These are phyloP conservation scores for Speleostelium caveatum DNA, from an alignment of 78 protist species.

Conservation along the genomic window DNA sequence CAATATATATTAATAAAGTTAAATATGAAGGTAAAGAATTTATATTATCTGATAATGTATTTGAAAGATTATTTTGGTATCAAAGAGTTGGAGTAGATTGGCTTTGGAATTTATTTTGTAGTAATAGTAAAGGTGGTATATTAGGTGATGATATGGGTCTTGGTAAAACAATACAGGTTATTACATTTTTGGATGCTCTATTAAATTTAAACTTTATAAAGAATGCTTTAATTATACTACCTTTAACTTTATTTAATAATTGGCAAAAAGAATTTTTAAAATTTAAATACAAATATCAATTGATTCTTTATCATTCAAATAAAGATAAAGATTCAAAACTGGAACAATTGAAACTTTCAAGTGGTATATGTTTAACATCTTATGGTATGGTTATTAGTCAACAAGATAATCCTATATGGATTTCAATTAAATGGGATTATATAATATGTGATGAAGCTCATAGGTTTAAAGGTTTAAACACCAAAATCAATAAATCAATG, in stretches of 20 bases:
- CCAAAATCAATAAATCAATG: conserved; percentile 53
- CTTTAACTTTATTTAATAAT: conserved; percentile 39
- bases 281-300: background rate
- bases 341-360: background rate
- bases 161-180: conserved; percentile 86
- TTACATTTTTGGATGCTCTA: too few relatives aligned
- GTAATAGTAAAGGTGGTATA: conserved; percentile 57
- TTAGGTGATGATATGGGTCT: conserved; percentile 87
- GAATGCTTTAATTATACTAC: too few relatives aligned
- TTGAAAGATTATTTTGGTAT: conserved; percentile 56
- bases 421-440: conserved; percentile 64
- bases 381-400: conserved; percentile 75
- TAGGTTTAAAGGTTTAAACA: conserved; percentile 57
- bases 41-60: background rate
- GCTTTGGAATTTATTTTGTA: conserved; percentile 60
- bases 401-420: background rate
- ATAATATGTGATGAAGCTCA: conserved; percentile 69
- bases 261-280: conserved; percentile 52
- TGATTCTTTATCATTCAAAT: conserved; percentile 27
- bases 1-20: too few relatives aligned
- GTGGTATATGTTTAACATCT: conserved; percentile 78
- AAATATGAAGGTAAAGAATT: conserved; percentile 12
- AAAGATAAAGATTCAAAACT: conserved; percentile 8
- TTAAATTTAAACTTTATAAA: too few relatives aligned
- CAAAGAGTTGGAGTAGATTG: conserved; percentile 79